phyloP scores from a whole-genome alignment of 495 filamentous ascomycete genomes.

The Penicillium salamii region DNA sequence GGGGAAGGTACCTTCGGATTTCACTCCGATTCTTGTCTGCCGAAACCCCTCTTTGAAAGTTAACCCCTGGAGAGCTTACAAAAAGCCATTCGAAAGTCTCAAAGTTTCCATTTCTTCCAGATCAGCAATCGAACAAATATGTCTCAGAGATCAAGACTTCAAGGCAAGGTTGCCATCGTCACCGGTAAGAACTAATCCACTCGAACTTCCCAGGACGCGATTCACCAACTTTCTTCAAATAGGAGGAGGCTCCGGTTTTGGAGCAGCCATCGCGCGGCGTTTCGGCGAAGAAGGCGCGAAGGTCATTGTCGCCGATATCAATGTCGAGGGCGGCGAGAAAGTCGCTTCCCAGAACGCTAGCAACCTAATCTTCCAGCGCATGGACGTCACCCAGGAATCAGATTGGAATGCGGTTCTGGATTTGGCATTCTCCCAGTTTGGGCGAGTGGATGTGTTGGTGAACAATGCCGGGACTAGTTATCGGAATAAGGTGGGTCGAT shows the following conservation, averaged over 20 bases:
- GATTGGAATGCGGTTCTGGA: conserved; percentile 51
- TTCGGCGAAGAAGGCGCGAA: conserved; percentile 58
- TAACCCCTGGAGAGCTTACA: too few species aligned
- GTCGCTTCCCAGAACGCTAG: conserved; percentile 40
- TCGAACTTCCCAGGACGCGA: not conserved
- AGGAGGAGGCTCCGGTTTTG: conserved; percentile 59
- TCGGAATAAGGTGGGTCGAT: conserved; percentile 54
- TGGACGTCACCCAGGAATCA: conserved; percentile 48
- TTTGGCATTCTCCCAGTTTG: conserved; percentile 45
- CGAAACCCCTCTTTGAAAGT: conserved; percentile 6
- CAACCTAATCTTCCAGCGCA: conserved; percentile 43
- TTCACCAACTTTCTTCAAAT: conserved; percentile 19
- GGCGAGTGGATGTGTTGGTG: conserved; percentile 55
- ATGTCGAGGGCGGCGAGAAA: conserved; percentile 48
- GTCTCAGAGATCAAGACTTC: conserved; percentile 45
- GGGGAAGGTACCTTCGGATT: conserved; percentile 22
- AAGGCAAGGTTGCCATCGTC: conserved; percentile 90
- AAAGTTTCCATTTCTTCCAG: too few species aligned
- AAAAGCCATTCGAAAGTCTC: too few species aligned
- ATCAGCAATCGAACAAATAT: not conserved
- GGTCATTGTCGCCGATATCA: conserved; percentile 59
- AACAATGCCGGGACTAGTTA: conserved; percentile 75
- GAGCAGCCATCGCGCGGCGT: conserved; percentile 52
- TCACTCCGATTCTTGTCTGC: conserved; percentile 17
- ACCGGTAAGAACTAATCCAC: conserved; percentile 54